Base-by-base conservation (phyloP, 1,284 basidiomycete genomes). In the Serendipita sp. region DNA sequence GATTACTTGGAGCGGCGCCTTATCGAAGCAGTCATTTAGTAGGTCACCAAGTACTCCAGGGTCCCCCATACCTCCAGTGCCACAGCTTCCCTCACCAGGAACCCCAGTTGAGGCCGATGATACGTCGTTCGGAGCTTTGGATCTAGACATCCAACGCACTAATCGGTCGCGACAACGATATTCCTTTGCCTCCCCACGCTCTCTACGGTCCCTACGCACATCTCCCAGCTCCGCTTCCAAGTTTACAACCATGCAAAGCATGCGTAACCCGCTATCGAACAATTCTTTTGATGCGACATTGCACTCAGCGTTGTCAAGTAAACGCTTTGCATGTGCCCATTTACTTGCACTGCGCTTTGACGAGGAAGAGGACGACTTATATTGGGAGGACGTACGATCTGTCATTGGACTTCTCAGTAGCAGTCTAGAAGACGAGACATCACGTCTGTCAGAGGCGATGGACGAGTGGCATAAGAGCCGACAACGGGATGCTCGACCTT, bases 321-420 rank as follows among this genome's bases (percentile, higher is more conserved):
- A 84, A 67, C 79, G 88, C 12, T 88, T 87, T 67, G 79, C 88
- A 0, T 87, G 84, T 65, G 79, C 88, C 0, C 85, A 91, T 69
- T 75, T 91, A 1, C 76, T 91, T 1, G 87, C 88, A 3, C 71
- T 91, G 42, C 78, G 87, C 3, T 91, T 90, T 68, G 63, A 65
- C 30, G 66, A 66, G 50, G 64, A 64, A 22, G 85, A 86, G 65
- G 83, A 85, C 66, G 65, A 66, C 17, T 74, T 75, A 4, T 91
- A 91, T 68, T 91, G 87, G 87, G 87, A 89, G 67, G 83, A 89
- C 68, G 87, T 87, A 35, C 78, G 84, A 26, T 82, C 82, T 43
- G 80, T 91, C 35, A 83, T 88, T 76, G 77, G 76, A 3, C 70
- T 91, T 3, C 72, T 91, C 63, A 82, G 82, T 1, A 82, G 77